Evolutionary conservation across 441 rosid genomes (phyloP).

Genomic region (Pelargonium cotyledonis): DNA sequence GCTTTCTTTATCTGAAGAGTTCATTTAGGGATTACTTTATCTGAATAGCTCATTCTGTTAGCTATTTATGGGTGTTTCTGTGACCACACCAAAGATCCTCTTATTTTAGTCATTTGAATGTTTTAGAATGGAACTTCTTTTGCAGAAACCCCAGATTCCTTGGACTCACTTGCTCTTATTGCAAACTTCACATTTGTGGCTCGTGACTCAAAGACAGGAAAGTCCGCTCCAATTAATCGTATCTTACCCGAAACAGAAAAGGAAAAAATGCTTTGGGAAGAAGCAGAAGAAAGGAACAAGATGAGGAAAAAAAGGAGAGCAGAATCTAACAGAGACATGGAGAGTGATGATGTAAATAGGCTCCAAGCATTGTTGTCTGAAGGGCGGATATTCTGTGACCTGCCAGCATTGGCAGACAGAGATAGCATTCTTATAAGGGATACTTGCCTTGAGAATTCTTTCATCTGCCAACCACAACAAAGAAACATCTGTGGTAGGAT

Average conservation of each 20-base stretch:
- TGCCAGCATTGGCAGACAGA: slow-evolving; percentile 82
- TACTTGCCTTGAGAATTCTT: slow-evolving; percentile 58
- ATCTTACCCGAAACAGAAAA: slow-evolving; percentile 57
- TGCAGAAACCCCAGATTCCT: slow-evolving; percentile 42
- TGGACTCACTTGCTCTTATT: slow-evolving; percentile 49
- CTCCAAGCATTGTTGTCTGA: slow-evolving; percentile 49
- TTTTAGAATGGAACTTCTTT: slow-evolving; percentile 1
- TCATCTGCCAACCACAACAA: slow-evolving; percentile 76
- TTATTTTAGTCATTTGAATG: not conserved
- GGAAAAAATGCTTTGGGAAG: slow-evolving; percentile 53
- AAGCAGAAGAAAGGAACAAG: slow-evolving; percentile 64
- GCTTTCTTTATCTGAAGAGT: too few species aligned
- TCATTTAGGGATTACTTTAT: too few species aligned
- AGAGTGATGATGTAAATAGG: slow-evolving; percentile 31
- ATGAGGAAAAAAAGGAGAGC: slow-evolving; percentile 56
- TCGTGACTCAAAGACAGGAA: slow-evolving; percentile 65
- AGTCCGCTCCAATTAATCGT: slow-evolving; percentile 63
- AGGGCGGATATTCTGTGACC: slow-evolving; percentile 71
- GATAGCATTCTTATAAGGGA: slow-evolving; percentile 73
- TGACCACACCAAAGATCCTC: too few species aligned
- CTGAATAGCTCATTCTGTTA: not conserved
- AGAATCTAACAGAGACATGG: slow-evolving; percentile 36
- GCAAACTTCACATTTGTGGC: slow-evolving; percentile 85
- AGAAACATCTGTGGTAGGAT: slow-evolving; percentile 76
- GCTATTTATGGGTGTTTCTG: not conserved